Evolutionary conservation across 2,329 filamentous ascomycete species (phyloP), one percentile per base, ranked within the genome.

Genomic region (Arthroderma uncinatum): DNA sequence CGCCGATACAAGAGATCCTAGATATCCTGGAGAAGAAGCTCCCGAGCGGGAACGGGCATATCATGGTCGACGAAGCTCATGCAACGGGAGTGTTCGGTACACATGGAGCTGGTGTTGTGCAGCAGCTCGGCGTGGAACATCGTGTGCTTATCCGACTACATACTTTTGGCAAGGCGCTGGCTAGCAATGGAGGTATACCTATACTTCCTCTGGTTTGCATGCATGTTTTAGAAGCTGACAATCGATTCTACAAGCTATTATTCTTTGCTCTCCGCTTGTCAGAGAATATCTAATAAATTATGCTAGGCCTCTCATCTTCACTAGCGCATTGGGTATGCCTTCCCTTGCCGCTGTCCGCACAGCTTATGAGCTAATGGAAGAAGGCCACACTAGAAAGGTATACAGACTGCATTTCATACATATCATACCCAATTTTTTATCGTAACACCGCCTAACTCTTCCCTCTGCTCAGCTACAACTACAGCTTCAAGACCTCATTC

Each of bases 241-340:
- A 54, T 36, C 19, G 8, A 40, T 9, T 39, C 9, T 14, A 2
- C 40, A 28, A 83, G 81, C 80, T 1, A 76, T 83, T 19, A 72
- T 89, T 1, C 74, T 89, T 0, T 87, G 83, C 65, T 81, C 82
- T 1, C 68, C 77, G 0, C 70, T 78, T 0, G 79, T 82, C 0
- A 74, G 83, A 23, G 71, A 80, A 1, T 89, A 88, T 61, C 74
- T 89, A 54, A 79, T 89, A 68, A 89, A 90, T 65, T 89, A 89
- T 64, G 85, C 86, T 0, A 80, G 85, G n/a, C 83, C 80, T 1
- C 71, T 89, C 42, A 88, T 89, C 56, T 90, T 88, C 67, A 88
- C 85, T 0, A 89, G 85, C 0, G 83, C 84, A 30, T 78, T 87
- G 71, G 78, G 82, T 0, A 81, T 82, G 40, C 80, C 84, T 0